Conservation (phyloP, 176 grass and related monocot species). For the Triticum urartu region DNA sequence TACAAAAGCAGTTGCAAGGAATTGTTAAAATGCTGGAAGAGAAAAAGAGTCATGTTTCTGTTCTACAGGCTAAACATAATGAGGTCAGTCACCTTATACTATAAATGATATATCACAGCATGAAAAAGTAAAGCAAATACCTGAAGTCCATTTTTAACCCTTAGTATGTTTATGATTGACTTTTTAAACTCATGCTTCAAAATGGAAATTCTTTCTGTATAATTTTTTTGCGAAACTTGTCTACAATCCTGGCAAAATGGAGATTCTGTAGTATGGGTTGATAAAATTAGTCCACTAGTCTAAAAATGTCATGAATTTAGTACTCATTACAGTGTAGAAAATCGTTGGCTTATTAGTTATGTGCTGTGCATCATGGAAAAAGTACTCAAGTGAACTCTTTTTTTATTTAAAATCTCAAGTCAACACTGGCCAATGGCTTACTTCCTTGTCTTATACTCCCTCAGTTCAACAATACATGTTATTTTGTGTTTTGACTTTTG, state of each 20-base stretch:
- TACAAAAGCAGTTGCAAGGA: conserved; percentile 58
- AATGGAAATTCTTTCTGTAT: background rate
- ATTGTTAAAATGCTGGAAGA: conserved; percentile 59
- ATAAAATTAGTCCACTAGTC: too few relatives aligned
- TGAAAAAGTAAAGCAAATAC: background rate
- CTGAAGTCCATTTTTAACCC: background rate
- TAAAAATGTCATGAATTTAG: too few relatives aligned
- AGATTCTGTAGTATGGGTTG: background rate
- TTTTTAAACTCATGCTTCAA: conserved; percentile 2
- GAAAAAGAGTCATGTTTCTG: conserved; percentile 45
- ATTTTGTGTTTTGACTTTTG: background rate
- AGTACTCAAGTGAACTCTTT: too few relatives aligned
- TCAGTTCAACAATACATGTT: background rate
- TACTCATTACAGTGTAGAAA: background rate
- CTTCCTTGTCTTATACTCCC: background rate
- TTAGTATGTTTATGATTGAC: background rate
- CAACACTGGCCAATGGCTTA: background rate
- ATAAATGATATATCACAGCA: background rate
- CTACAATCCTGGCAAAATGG: background rate
- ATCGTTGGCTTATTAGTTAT: background rate
- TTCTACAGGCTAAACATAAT: conserved; percentile 49
- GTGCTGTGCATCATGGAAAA: background rate
- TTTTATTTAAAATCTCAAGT: too few relatives aligned
- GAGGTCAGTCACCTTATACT: conserved; percentile 46
- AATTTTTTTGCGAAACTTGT: background rate